A percentile compares a stretch with the other conserved stretches of the same genome.
Evolutionary conservation across 2,329 filamentous ascomycete genomes (phyloP).

Genomic region (Thelonectria discophora): DNA sequence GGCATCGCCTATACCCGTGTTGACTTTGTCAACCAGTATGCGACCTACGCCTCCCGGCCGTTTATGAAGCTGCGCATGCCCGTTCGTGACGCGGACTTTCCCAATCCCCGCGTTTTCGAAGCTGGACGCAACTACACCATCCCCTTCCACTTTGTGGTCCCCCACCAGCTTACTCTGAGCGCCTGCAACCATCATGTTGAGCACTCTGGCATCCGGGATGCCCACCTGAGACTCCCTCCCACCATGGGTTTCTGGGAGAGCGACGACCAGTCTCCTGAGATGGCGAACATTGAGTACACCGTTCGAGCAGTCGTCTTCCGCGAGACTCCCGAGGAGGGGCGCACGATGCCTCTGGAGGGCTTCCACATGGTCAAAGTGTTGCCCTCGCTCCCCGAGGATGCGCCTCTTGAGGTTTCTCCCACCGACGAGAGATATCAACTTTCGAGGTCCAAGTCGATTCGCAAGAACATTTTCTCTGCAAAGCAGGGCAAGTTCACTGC

Average conservation of each 20-base stretch:
- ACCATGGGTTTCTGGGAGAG: slow-evolving; percentile 62
- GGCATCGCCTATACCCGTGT: slow-evolving; percentile 60
- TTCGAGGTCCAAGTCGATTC: slow-evolving; percentile 60
- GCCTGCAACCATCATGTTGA: slow-evolving; percentile 62
- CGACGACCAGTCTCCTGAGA: slow-evolving; percentile 64
- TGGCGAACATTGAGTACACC: slow-evolving; percentile 63
- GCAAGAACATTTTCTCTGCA: slow-evolving; percentile 61
- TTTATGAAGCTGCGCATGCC: slow-evolving; percentile 68
- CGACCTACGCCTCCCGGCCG: slow-evolving; percentile 58
- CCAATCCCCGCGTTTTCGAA: slow-evolving; percentile 57
- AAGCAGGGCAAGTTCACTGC: slow-evolving; percentile 61
- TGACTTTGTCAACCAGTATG: slow-evolving; percentile 59
- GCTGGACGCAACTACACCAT: slow-evolving; percentile 59
- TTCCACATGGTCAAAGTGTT: slow-evolving; percentile 61
- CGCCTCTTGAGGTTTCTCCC: slow-evolving; percentile 59
- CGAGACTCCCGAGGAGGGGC: slow-evolving; percentile 34
- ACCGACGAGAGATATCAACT: slow-evolving; percentile 60
- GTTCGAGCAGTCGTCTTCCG: slow-evolving; percentile 57
- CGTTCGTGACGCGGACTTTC: slow-evolving; percentile 56
- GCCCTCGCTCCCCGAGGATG: slow-evolving; percentile 58
- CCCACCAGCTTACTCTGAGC: slow-evolving; percentile 64
- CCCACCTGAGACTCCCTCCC: slow-evolving; percentile 63
- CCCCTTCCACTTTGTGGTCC: slow-evolving; percentile 68
- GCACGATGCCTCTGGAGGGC: slow-evolving; percentile 51
- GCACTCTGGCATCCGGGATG: slow-evolving; percentile 57